Percentiles rank a stretch among this genome's conserved stretches.
Evolutionary conservation across 169 alveolate genomes (phyloP).

Genomic region (Cardiosporidium cionae): DNA sequence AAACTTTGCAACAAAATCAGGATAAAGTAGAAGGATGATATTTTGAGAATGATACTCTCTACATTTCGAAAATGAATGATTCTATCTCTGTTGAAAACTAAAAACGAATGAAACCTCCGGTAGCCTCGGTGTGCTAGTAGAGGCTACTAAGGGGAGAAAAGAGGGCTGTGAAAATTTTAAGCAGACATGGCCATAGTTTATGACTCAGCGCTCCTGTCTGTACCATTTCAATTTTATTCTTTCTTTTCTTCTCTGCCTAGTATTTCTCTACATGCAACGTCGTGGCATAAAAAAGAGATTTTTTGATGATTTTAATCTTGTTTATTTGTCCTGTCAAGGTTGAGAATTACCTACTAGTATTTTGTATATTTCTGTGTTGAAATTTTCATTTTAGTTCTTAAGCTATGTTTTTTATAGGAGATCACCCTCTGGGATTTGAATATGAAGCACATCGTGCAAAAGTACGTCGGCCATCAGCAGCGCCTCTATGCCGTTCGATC

Average conservation of each 20-base stretch:
- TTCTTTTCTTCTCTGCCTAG: background rate
- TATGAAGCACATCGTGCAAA: background rate
- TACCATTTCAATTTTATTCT: no score
- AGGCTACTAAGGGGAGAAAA: no score
- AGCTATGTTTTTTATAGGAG: background rate
- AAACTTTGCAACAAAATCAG: background rate
- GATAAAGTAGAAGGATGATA: background rate
- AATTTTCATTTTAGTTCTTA: background rate
- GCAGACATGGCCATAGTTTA: no score
- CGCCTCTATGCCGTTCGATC: background rate
- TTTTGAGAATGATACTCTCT: background rate
- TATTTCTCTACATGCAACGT: background rate
- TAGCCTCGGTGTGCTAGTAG: no score
- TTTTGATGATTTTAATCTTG: background rate
- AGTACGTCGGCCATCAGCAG: background rate
- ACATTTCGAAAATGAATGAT: no score
- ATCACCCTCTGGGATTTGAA: background rate
- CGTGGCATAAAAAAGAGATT: background rate
- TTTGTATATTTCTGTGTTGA: background rate
- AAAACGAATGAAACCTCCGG: no score
- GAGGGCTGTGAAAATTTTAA: no score
- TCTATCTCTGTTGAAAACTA: no score
- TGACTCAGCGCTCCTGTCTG: no score
- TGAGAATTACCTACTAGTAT: background rate
- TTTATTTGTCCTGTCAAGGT: background rate